Percentiles rank a stretch among this genome's conserved stretches.
Conservation (phyloP, 768 basidiomycete species). For the Rhizopogon vesiculosus region DNA sequence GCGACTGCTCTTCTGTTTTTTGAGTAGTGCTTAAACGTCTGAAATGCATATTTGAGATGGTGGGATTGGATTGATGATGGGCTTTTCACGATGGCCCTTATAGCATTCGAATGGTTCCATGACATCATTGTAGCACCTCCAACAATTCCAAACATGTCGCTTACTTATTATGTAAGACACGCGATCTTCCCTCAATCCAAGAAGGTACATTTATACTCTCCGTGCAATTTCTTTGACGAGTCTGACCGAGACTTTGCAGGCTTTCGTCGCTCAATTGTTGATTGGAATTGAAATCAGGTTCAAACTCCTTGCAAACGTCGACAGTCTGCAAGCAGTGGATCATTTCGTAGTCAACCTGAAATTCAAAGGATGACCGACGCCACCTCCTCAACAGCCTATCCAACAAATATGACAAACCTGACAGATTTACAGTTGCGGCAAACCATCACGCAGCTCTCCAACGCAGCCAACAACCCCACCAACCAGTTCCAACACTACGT, state of each 20-base stretch:
- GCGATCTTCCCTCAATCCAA: background rate
- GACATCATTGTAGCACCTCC: background rate
- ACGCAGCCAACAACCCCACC: slow-evolving; percentile 25
- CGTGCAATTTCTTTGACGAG: background rate
- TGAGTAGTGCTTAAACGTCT: background rate
- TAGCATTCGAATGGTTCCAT: background rate
- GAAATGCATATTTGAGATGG: background rate
- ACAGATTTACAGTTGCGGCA: slow-evolving; percentile 61
- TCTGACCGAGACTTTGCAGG: background rate
- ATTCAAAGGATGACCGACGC: slow-evolving; percentile 21
- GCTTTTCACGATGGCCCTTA: background rate
- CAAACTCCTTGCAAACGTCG: no score
- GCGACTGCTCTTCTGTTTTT: background rate
- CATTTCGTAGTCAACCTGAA: background rate
- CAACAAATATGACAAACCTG: slow-evolving; percentile 38
- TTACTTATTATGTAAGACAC: background rate
- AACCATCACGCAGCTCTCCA: slow-evolving; percentile 51
- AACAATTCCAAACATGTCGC: background rate
- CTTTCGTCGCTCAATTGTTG: background rate
- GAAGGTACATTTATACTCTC: background rate
- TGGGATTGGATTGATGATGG: no score
- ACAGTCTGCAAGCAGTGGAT: no score
- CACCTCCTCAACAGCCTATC: slow-evolving; percentile 26
- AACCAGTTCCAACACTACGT: slow-evolving; percentile 31
- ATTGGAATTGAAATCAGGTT: background rate